These are phyloP conservation scores for Rehmannia glutinosa DNA, from an alignment of 257 asterid genomes.

Conservation along the genomic window DNA sequence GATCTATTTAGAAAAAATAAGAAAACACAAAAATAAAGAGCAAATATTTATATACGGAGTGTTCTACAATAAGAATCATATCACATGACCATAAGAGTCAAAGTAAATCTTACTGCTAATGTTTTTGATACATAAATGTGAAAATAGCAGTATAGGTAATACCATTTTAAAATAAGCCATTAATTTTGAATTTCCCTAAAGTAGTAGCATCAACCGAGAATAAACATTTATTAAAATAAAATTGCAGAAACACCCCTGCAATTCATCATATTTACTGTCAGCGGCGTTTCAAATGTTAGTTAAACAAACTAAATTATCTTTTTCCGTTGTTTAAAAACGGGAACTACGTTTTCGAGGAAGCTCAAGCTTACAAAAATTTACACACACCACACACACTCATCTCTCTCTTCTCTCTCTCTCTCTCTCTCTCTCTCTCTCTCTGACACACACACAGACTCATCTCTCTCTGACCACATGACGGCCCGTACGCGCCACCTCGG, in stretches of 20 bases:
- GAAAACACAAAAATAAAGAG: background rate
- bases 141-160: too few species aligned
- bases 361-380: conserved; percentile 10
- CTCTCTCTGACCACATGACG: conserved; percentile 31
- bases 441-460: background rate
- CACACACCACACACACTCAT: background rate
- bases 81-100: too few species aligned
- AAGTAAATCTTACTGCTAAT: too few species aligned
- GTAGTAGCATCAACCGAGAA: background rate
- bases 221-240: background rate
- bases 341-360: background rate
- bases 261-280: conserved; percentile 9
- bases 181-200: background rate
- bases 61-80: too few species aligned
- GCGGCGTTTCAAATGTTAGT: conserved; percentile 5
- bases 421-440: conserved; percentile 9
- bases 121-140: too few species aligned
- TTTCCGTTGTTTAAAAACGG: background rate
- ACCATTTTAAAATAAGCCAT: background rate
- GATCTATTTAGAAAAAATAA: too few species aligned
- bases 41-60: too few species aligned
- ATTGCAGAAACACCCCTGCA: conserved; percentile 12
- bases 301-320: conserved; percentile 2
- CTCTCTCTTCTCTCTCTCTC: background rate
- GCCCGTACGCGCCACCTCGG: conserved; percentile 36